Percentiles rank a stretch among this genome's conserved stretches.
Evolutionary conservation across 1,284 basidiomycete species (phyloP).

Genomic region (Coniophora puteana): DNA sequence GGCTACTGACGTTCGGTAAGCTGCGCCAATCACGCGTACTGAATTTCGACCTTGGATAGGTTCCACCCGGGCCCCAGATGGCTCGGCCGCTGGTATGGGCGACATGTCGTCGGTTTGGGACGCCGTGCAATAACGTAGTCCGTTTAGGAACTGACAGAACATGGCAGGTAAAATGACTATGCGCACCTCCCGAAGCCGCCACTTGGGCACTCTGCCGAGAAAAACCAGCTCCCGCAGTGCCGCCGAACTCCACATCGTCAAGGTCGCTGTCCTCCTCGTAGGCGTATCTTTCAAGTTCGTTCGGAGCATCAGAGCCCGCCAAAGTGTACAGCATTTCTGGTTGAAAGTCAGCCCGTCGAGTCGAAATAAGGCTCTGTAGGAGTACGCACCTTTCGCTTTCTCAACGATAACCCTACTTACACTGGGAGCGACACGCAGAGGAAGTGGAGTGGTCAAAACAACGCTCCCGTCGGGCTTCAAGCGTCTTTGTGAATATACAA

Average conservation of each 20-base stretch:
- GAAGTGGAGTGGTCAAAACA: too few relatives aligned
- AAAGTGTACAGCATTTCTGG: too few relatives aligned
- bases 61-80: neutral
- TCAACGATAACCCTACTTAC: too few relatives aligned
- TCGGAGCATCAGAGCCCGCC: too few relatives aligned
- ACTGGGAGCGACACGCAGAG: too few relatives aligned
- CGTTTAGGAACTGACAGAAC: constrained; percentile 21
- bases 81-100: neutral
- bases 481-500: too few relatives aligned
- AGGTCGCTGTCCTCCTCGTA: constrained; percentile 28
- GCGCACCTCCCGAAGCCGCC: neutral
- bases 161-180: constrained; percentile 22
- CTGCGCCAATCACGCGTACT: constrained; percentile 24
- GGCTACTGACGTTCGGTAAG: constrained; percentile 25
- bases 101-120: neutral
- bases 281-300: constrained; percentile 15
- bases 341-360: too few relatives aligned
- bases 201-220: neutral
- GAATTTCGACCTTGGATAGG: constrained; percentile 19
- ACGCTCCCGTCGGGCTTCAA: too few relatives aligned
- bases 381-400: too few relatives aligned
- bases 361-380: too few relatives aligned
- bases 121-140: too few relatives aligned
- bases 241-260: constrained; percentile 7
- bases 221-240: neutral